Evolutionary conservation across 106 monocot species (phyloP).

Genomic region (Dactylorhiza incarnata): DNA sequence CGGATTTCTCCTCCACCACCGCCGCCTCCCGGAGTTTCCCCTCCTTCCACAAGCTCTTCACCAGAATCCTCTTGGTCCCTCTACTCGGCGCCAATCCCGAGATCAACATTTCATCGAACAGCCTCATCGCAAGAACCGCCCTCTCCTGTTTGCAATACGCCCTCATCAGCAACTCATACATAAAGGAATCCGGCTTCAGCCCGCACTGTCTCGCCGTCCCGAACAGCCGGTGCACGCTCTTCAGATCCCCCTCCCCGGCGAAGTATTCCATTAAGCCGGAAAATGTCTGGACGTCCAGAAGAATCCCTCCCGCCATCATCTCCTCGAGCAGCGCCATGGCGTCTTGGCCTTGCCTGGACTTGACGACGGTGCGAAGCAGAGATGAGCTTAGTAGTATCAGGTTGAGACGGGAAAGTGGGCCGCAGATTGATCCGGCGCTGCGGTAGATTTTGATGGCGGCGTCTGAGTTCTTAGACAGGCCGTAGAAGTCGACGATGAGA

Average conservation of each 20-base stretch:
- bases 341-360: conserved; percentile 46
- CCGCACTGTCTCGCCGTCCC: conserved; percentile 60
- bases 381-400: conserved; percentile 43
- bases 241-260: conserved; percentile 55
- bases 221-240: conserved; percentile 53
- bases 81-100: conserved; percentile 32
- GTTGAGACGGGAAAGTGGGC: conserved; percentile 28
- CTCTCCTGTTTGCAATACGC: conserved; percentile 61
- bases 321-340: conserved; percentile 59
- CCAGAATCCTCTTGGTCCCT: conserved; percentile 47
- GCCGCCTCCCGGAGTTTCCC: conserved; percentile 82
- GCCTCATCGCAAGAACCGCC: conserved; percentile 55
- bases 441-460: conserved; percentile 53
- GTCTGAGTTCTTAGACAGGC: conserved; percentile 55
- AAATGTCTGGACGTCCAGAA: conserved; percentile 69
- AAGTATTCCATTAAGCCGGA: conserved; percentile 72
- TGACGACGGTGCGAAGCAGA: conserved; percentile 51
- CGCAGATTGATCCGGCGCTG: conserved; percentile 35
- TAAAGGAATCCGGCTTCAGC: conserved; percentile 51
- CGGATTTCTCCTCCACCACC: conserved; percentile 65
- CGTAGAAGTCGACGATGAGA: conserved; percentile 69
- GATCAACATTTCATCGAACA: conserved; percentile 79
- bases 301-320: conserved; percentile 35
- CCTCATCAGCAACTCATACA: conserved; percentile 51
- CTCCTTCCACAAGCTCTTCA: conserved; percentile 92